phyloP scores from a whole-genome alignment of 768 basidiomycete species.

The Daedalea quercina region DNA sequence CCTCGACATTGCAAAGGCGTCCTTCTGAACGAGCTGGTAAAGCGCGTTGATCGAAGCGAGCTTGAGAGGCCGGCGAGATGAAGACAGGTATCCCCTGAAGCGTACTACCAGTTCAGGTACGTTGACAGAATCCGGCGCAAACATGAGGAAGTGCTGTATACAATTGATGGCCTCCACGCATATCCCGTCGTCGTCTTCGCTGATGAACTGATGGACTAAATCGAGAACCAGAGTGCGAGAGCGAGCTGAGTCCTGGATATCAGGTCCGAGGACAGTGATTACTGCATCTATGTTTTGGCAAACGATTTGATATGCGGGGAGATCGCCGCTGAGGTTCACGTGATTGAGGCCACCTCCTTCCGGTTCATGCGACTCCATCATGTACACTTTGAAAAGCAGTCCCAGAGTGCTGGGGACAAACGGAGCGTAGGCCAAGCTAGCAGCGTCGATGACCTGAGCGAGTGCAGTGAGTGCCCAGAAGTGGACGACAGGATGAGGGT shows the following conservation, averaged over 20 bases:
- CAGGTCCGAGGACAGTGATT: constrained; percentile 91
- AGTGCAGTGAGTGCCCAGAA: constrained; percentile 88
- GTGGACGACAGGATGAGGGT: constrained; percentile 95
- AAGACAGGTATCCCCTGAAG: constrained; percentile 76
- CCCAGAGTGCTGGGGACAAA: constrained; percentile 86
- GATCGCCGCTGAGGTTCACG: constrained; percentile 83
- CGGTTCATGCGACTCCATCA: constrained; percentile 84
- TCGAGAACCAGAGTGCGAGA: constrained; percentile 79
- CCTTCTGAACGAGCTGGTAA: constrained; percentile 95
- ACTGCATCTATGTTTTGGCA: constrained; percentile 92
- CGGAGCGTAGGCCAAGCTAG: constrained; percentile 85
- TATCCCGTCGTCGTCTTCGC: constrained; percentile 83
- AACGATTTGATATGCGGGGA: constrained; percentile 86
- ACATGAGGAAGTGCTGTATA: constrained; percentile 96
- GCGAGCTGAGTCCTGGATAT: constrained; percentile 81
- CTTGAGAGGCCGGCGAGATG: constrained; percentile 78
- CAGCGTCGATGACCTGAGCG: constrained; percentile 82
- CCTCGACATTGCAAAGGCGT: constrained; percentile 86
- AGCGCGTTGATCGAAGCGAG: constrained; percentile 92
- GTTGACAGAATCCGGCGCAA: constrained; percentile 79
- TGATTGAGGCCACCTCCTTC: constrained; percentile 83
- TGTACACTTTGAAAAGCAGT: constrained; percentile 85
- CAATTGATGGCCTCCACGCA: constrained; percentile 93
- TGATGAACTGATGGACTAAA: constrained; percentile 78
- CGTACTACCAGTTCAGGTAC: constrained; percentile 73